Percentiles rank a stretch among this genome's conserved stretches.
Conservation (phyloP, 2,329 filamentous ascomycete genomes). For the Fusarium heterosporum region DNA sequence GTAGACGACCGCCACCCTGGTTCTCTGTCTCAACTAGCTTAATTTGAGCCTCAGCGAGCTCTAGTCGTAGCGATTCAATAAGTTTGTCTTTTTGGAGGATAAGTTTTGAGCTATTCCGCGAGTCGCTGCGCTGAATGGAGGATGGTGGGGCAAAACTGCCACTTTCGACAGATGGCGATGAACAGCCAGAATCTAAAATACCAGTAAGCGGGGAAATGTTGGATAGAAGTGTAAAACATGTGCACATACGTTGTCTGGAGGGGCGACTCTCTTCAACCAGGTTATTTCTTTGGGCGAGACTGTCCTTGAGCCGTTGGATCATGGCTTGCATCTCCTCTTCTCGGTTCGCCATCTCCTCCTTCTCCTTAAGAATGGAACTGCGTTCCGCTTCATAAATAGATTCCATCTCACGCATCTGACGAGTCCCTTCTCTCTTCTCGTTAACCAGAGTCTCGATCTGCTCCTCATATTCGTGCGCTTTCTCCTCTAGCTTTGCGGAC, state of each 20-base stretch:
- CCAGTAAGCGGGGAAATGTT: conserved; percentile 38
- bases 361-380: conserved; percentile 87
- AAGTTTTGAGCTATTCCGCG: conserved; percentile 87
- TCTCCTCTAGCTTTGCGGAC: conserved; percentile 88
- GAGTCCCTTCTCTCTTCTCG: conserved; percentile 84
- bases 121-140: conserved; percentile 87
- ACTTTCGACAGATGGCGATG: conserved; percentile 76
- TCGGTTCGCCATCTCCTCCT: conserved; percentile 84
- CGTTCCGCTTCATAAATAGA: conserved; percentile 92
- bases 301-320: conserved; percentile 92
- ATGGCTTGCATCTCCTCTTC: conserved; percentile 93
- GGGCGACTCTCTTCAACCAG: conserved; percentile 68
- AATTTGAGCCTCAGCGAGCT: conserved; percentile 94
- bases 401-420: conserved; percentile 91
- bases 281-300: conserved; percentile 78
- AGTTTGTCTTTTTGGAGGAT: conserved; percentile 96
- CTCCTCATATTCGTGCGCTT: conserved; percentile 86
- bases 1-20: conserved; percentile 85
- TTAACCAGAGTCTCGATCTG: conserved; percentile 83
- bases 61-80: conserved; percentile 90
- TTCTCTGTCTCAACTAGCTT: conserved; percentile 96
- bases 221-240: conserved; percentile 18
- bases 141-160: conserved; percentile 88
- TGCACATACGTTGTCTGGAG: conserved; percentile 67
- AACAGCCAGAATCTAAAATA: conserved; percentile 56